Base-by-base conservation (phyloP, 2,329 filamentous ascomycete species). In the Exophiala phaeomuriformis region DNA sequence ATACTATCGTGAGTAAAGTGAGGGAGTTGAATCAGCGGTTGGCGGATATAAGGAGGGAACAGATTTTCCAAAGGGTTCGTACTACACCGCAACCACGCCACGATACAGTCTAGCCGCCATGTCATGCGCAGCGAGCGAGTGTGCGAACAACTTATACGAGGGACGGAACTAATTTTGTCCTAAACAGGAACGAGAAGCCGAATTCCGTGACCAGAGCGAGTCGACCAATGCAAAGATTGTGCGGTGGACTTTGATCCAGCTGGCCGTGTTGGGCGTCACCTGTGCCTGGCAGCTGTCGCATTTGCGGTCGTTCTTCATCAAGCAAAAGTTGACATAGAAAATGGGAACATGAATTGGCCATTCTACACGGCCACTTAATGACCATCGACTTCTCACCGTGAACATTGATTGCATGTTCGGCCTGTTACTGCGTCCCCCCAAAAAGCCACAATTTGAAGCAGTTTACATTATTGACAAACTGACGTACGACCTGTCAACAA, bases 251-350 rank as follows among this genome's bases (percentile, higher is more conserved):
- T 67, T 96, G 61, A 85, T 97, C 63, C 93, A 98, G 73, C 76
- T 97, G 56, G 79, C 83, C 49, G 82, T 97, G 36, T 77, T 98
- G 50, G 88, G 84, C 51, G 78, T 85, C 52, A 95, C 93, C 33
- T 98, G 93, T 74, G 88, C 89, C 57, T 98, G 93, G 93, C 93
- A 98, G 72, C 78, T 98, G 44, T 95, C 90, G 50, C 91, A 98
- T 73, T 80, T 98, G 65, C 82, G 93, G 64, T 86, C 88, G 44
- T 98, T 98, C 81, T 98, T 98, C 77, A 98, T 98, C 78, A 98
- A 98, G 81, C 91, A 97, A 77, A 98, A 98, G 80, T 83, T 98
- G 70, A 97, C 93, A 56, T 98, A 82, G 72, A 45, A 19, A 7
- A 27, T 28, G 39, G 3, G 28, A 27, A 27, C 7, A 5, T 41